phyloP scores from a whole-genome alignment of 2,329 filamentous ascomycete species.

The Aspergillus japonicus region DNA sequence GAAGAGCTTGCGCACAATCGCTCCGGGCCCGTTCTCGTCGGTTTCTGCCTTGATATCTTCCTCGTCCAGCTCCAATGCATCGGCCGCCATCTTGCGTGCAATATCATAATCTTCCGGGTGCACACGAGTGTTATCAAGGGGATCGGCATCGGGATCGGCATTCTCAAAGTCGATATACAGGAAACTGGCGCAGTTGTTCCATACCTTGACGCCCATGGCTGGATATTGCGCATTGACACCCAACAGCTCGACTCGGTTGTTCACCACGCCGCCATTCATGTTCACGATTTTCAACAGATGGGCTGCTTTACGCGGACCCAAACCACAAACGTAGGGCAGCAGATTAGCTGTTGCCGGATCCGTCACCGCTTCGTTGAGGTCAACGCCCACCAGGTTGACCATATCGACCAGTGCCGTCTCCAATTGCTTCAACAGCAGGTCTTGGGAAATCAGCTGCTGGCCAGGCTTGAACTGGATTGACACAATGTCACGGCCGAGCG shows the following conservation, averaged over 20 bases:
- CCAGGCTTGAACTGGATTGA: slow-evolving; percentile 87
- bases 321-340: slow-evolving; percentile 83
- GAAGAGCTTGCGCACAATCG: slow-evolving; percentile 92
- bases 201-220: slow-evolving; percentile 85
- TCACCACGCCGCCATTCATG: slow-evolving; percentile 81
- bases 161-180: slow-evolving; percentile 84
- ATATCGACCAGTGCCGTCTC: slow-evolving; percentile 98
- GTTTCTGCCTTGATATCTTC: slow-evolving; percentile 95
- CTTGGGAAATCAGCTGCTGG: slow-evolving; percentile 82
- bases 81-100: slow-evolving; percentile 95
- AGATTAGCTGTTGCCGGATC: slow-evolving; percentile 83
- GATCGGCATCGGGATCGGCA: slow-evolving; percentile 79
- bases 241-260: slow-evolving; percentile 80
- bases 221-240: slow-evolving; percentile 80
- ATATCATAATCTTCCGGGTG: slow-evolving; percentile 98
- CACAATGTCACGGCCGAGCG: slow-evolving; percentile 80
- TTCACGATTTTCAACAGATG: slow-evolving; percentile 86
- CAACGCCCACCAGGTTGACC: slow-evolving; percentile 93
- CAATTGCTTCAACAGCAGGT: slow-evolving; percentile 80
- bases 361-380: slow-evolving; percentile 85
- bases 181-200: slow-evolving; percentile 97
- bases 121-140: slow-evolving; percentile 92
- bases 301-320: slow-evolving; percentile 88
- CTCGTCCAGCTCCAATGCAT: slow-evolving; percentile 93
- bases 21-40: slow-evolving; percentile 83